Base-by-base conservation (phyloP, 148 eudicot genomes). In the Diospyros kaki region DNA sequence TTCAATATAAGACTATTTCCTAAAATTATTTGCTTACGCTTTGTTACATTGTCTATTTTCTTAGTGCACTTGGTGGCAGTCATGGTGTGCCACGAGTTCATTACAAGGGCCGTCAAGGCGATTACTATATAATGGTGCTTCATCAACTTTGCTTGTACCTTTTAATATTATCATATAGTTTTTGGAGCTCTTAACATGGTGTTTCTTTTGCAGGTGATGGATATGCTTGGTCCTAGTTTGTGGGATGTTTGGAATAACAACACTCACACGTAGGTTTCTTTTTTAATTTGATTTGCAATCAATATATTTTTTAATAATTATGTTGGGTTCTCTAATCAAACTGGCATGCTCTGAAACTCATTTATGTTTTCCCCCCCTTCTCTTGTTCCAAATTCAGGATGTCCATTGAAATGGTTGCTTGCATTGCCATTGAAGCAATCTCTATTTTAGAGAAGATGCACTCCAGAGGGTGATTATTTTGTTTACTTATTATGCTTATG, bases 211-310 rank as follows among this genome's bases (percentile, higher is more conserved):
- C 88, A 94, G 97, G 97, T 94, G 66, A 92, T 94, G 98, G 98
- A 92, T 75, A 92, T 94, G 89, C 92, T 94, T 43, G 98, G 98
- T 43, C 98, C 98, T 28, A 94, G 98, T 71, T 82, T 94, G 62
- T 94, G 97, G 98, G 97, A 94, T 80, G 96, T 92, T 62, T 94
- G 98, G 98, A 94, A 92, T 79, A 87, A 75, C 71, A 90, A 84
- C 74, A 80, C 92, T 69, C 93, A 92, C 66, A 77, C 93, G 97
- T 94, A 73, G 80, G 92, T 72, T 41, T 63, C 15, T n/a, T 61
- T 45, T 45, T 64, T 12, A 12, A 5, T 38, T 42, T 41, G 15
- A 50, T 15, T 64, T 52, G 4, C 51, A 13, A 43, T 18, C 15
- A 54, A 54, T 1, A 15, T 41, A 2, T 50, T 4, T 62, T 45